Evolutionary conservation across 2,329 filamentous ascomycete species (phyloP).

Genomic region (Phialocephala sp.): DNA sequence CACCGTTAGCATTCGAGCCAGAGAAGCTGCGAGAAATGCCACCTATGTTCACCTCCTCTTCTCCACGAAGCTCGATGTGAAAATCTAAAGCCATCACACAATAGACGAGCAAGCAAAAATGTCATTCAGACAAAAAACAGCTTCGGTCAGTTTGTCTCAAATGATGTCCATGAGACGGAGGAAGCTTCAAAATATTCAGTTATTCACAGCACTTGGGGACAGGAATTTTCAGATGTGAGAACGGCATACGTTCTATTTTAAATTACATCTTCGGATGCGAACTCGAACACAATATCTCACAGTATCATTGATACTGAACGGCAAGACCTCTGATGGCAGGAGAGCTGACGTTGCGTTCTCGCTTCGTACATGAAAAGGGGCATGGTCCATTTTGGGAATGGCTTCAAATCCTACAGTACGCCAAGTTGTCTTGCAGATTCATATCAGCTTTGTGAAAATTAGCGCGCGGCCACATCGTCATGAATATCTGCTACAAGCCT

Average conservation of each 20-base stretch:
- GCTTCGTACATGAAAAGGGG: constrained; percentile 1
- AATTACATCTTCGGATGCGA: too few relatives aligned
- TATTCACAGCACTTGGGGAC: too few relatives aligned
- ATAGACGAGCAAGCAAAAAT: neutral
- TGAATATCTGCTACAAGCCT: neutral
- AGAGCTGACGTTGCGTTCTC: constrained; percentile 7
- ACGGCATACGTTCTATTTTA: neutral
- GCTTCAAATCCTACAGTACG: neutral
- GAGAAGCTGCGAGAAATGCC: too few relatives aligned
- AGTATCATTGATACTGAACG: neutral
- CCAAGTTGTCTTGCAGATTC: neutral
- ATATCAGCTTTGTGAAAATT: neutral
- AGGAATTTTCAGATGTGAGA: too few relatives aligned
- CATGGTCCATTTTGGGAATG: constrained; percentile 8
- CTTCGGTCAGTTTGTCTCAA: neutral
- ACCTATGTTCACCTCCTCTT: neutral
- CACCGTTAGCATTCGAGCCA: too few relatives aligned
- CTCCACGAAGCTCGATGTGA: neutral
- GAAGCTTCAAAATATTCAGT: too few relatives aligned
- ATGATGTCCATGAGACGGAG: too few relatives aligned
- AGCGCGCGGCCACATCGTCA: neutral
- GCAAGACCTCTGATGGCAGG: neutral
- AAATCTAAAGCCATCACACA: neutral
- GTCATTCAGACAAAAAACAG: neutral
- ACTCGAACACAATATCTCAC: neutral